These are phyloP conservation scores for Pelagomonas calceolata DNA, from an alignment of 108 stramenopile genomes.

Conservation along the genomic window DNA sequence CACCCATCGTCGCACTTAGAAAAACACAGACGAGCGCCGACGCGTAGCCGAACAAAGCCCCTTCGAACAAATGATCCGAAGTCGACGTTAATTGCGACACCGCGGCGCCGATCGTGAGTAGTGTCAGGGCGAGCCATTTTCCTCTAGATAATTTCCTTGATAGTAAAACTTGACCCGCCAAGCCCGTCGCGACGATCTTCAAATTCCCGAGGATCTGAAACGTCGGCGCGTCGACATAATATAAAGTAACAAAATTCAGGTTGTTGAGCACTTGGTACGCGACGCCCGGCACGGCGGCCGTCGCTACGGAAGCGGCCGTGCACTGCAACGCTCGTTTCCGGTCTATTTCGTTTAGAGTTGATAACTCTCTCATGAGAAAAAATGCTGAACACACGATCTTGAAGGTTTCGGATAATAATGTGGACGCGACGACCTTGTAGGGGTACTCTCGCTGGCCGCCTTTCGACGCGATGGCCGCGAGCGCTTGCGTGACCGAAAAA, in stretches of 20 bases:
- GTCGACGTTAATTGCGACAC: not conserved
- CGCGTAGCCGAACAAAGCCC: not conserved
- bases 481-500: not conserved
- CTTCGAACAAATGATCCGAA: not conserved
- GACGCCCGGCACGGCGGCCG: not conserved
- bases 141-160: not conserved
- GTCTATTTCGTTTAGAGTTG: too few relatives aligned
- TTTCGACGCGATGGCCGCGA: not conserved
- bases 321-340: too few relatives aligned
- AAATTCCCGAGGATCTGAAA: not conserved
- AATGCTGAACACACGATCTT: not conserved
- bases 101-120: not conserved
- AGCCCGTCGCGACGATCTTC: not conserved
- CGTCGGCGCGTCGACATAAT: not conserved
- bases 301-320: not conserved
- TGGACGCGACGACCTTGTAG: not conserved
- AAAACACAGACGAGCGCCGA: not conserved
- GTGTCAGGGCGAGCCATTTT: not conserved
- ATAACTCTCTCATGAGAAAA: not conserved
- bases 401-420: not conserved
- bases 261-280: not conserved
- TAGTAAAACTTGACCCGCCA: not conserved
- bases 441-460: not conserved
- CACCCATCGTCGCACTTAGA: not conserved
- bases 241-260: not conserved